Conservation (phyloP, 176 grass and related monocot species). For the Ananas comosus region DNA sequence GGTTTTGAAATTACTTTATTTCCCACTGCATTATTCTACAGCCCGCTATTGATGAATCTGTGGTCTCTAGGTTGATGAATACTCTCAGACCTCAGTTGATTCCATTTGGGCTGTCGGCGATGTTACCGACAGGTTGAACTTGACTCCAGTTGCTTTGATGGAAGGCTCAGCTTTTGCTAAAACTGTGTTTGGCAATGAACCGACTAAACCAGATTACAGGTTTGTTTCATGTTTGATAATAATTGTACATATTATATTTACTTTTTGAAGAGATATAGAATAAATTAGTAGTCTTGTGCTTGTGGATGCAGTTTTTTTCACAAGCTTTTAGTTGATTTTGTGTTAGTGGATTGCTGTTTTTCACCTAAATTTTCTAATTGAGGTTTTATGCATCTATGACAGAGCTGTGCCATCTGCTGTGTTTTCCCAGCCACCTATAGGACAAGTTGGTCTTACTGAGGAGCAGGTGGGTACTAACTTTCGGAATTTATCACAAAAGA, state of each 20-base stretch:
- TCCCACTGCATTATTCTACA: neutral
- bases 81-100: slow-evolving; percentile 59
- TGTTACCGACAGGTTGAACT: slow-evolving; percentile 67
- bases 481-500: neutral
- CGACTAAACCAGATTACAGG: slow-evolving; percentile 77
- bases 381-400: slow-evolving; percentile 15
- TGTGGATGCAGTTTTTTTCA: neutral
- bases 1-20: neutral
- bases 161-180: slow-evolving; percentile 70
- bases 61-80: slow-evolving; percentile 53
- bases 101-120: slow-evolving; percentile 86
- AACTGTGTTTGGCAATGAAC: slow-evolving; percentile 52
- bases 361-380: neutral
- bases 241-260: neutral
- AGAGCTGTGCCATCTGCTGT: slow-evolving; percentile 84
- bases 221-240: slow-evolving; percentile 17
- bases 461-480: slow-evolving; percentile 44
- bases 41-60: neutral
- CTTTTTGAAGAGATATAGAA: neutral
- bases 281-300: neutral
- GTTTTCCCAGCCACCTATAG: slow-evolving; percentile 85
- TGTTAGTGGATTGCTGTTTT: neutral
- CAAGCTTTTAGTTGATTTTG: neutral
- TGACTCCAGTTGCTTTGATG: slow-evolving; percentile 80
- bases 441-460: slow-evolving; percentile 82